Conservation (phyloP, 2,329 filamentous ascomycete genomes). For the Fusarium marasasianum region DNA sequence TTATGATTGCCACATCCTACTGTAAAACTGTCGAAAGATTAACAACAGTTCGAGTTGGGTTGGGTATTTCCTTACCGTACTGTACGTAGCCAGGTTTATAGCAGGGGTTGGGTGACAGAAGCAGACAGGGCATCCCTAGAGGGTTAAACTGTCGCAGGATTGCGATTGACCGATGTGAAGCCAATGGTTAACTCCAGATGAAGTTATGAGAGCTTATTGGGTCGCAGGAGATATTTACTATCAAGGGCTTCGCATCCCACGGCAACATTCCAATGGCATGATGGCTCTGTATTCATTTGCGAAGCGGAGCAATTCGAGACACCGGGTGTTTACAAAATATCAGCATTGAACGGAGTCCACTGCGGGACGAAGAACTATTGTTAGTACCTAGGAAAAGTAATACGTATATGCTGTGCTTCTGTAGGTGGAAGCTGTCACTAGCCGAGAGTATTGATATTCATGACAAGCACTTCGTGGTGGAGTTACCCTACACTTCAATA, state of each 20-base stretch:
- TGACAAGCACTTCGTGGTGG: not conserved
- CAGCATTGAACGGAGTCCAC: not conserved
- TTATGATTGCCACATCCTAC: constrained; percentile 21
- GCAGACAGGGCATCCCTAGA: constrained; percentile 23
- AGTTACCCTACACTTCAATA: constrained; percentile 18
- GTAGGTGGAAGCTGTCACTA: constrained; percentile 1
- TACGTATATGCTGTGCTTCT: not conserved
- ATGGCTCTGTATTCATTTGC: constrained; percentile 1
- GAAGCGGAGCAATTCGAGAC: constrained; percentile 8
- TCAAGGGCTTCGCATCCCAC: constrained; percentile 14
- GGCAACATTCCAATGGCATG: not conserved
- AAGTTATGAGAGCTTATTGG: constrained; percentile 40
- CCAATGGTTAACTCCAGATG: constrained; percentile 40
- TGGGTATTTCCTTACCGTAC: not conserved
- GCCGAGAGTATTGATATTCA: not conserved
- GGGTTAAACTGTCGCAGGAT: constrained; percentile 38
- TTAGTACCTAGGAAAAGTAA: not conserved
- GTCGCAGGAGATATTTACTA: constrained; percentile 36
- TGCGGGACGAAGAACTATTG: not conserved
- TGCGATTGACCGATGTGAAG: constrained; percentile 42
- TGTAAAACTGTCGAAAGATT: not conserved
- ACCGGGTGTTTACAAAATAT: not conserved
- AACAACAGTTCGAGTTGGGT: constrained; percentile 13
- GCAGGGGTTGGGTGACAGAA: constrained; percentile 12
- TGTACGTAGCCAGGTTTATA: constrained; percentile 1